Conservation (phyloP, 2,329 filamentous ascomycete species). For the Penicillium hordei region DNA sequence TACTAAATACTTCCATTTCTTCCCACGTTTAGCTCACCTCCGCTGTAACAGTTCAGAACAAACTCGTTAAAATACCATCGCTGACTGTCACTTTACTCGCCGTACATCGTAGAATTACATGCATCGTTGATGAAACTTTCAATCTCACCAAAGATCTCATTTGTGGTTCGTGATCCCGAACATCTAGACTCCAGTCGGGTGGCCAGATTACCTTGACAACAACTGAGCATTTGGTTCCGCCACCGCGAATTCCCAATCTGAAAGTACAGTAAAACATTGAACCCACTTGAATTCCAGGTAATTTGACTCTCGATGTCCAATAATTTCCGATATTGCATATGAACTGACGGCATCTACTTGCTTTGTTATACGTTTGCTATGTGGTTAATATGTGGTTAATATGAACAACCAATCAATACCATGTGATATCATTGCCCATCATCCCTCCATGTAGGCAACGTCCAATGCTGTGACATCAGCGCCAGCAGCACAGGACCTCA, state of each 20-base stretch:
- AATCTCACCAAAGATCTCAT: neutral
- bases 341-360: neutral
- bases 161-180: neutral
- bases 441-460: slow-evolving; percentile 1
- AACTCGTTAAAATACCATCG: fast-evolving
- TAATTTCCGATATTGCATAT: neutral
- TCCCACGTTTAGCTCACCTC: fast-evolving
- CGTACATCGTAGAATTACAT: neutral
- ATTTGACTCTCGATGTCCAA: neutral
- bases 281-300: neutral
- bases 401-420: slow-evolving; percentile 4
- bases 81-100: fast-evolving
- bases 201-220: neutral
- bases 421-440: slow-evolving; percentile 26
- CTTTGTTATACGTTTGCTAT: neutral
- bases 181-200: neutral
- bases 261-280: neutral
- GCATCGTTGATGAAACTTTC: neutral
- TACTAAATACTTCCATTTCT: fast-evolving
- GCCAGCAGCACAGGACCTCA: neutral
- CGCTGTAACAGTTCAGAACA: neutral
- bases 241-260: neutral
- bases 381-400: neutral
- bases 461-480: slow-evolving; percentile 20
- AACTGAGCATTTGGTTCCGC: neutral